Evolutionary conservation across 192 early-diverging fungal species (phyloP), one percentile per base, ranked within the genome.

Genomic region (Coemansia sp.): DNA sequence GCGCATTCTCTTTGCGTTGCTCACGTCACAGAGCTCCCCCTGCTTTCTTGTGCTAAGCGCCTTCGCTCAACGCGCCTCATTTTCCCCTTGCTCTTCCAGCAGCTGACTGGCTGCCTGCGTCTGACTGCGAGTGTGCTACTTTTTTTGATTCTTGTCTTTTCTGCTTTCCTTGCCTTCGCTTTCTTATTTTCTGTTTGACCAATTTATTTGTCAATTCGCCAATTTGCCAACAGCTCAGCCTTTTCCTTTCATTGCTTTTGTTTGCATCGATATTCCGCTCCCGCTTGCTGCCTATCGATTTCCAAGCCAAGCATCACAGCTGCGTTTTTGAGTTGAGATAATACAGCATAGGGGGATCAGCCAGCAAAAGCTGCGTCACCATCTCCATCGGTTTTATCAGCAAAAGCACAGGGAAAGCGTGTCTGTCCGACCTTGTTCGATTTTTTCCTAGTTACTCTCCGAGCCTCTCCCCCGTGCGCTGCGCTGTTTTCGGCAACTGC

Each of bases 161-260:
- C 25, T 51, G 25, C 13, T 25, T 51, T 23, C 22, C 49, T 23
- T 19, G 49, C 46, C 14, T 42, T 28, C 23, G 22, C 30, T 28
- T 55, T 55, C 32, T 62, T 24, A 9, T 22, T 35, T 51, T 61
- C 32, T 47, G 35, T 50, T 22, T 50, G n/a, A 42, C 22, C 39
- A 60, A 61, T 62, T 62, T 24, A 8, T 50, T 62, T 30, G 4
- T 19, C 28, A 30, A 6, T 19, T 14, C 25, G 50, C 23, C 30
- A 32, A 32, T 32, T 32, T 8, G 8, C 3, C 30, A 32, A 32
- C 30, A 32, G 30, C 30, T 42, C 11, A 2, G 39, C 13, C 8
- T 42, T 42, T 3, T 64, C 32, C 35, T 47, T 45, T 57, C 32
- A n/a, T 47, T 55, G 45, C 48, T 35, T 30, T 50, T 58, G 55